These are phyloP conservation scores for Paramecium sonneborni DNA, from an alignment of 73 alveolate genomes.

Conservation along the genomic window DNA sequence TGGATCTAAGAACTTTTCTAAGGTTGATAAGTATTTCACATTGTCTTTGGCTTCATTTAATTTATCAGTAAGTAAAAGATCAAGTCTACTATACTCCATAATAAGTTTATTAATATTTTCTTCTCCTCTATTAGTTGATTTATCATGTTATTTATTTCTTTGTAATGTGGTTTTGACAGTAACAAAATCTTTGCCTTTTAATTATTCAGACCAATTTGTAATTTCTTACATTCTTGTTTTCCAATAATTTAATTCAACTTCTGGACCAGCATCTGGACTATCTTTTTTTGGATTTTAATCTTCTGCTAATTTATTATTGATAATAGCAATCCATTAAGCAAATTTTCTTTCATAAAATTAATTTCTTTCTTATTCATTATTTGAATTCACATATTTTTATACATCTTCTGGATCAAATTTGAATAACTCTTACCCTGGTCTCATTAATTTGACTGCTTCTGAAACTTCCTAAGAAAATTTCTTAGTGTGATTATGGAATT, in stretches of 20 bases:
- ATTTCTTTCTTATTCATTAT: slow-evolving; percentile 54
- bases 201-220: slow-evolving; percentile 85
- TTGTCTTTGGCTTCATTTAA: slow-evolving; percentile 99
- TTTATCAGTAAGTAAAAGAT: slow-evolving; percentile 87
- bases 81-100: slow-evolving; percentile 63
- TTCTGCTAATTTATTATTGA: slow-evolving; percentile 45
- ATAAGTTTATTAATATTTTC: slow-evolving; percentile 38
- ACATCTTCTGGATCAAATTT: slow-evolving; percentile 60
- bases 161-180: slow-evolving; percentile 75
- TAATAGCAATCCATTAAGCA: slow-evolving; percentile 55
- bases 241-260: slow-evolving; percentile 84
- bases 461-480: slow-evolving; percentile 61
- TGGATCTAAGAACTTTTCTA: slow-evolving; percentile 99
- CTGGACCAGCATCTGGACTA: slow-evolving; percentile 70
- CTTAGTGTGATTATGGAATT: slow-evolving; percentile 59
- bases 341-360: slow-evolving; percentile 60
- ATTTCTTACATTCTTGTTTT: slow-evolving; percentile 83
- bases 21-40: slow-evolving; percentile 98
- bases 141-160: slow-evolving; percentile 52
- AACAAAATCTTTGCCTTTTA: slow-evolving; percentile 82
- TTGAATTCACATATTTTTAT: slow-evolving; percentile 31
- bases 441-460: slow-evolving; percentile 67
- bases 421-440: slow-evolving; percentile 65
- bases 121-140: slow-evolving; percentile 66
- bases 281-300: slow-evolving; percentile 56